Evolutionary conservation across 805 yeast species (phyloP), one percentile per base, ranked within the genome.

Genomic region (Schwanniomyces occidentalis): DNA sequence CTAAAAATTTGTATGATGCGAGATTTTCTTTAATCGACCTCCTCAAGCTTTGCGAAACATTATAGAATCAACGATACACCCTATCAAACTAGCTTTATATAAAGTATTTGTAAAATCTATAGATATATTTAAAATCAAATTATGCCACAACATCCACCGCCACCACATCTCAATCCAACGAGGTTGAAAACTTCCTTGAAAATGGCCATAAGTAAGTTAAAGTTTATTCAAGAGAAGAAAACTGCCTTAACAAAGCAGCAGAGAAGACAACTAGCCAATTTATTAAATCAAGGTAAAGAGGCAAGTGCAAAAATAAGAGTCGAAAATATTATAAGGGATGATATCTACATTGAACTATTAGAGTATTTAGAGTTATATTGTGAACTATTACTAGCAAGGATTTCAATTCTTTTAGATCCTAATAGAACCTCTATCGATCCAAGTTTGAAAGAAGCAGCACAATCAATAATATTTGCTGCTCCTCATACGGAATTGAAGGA

Each of bases 321-420:
- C 3, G 96, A 88, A 54, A 84, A 85, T 48, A 76, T 88, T 37
- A 85, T 89, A 20, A 72, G 90, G 22, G 91, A 86, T 46, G 96
- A 88, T 52, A 76, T 85, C 20, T 77, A 81, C 49, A 76, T 85
- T 15, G 96, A 88, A 60, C 64, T 88, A 16, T 63, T 88, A 34
- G 96, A 89, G 56, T 76, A 77, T 29, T 58, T 88, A 30, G 96
- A 89, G 58, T 63, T 89, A 13, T 86, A 86, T 54, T 82, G 95
- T 51, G 96, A 89, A 58, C 64, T 88, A 4, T 56, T 86, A 14
- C 70, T 84, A 30, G 95, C 96, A 0, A 68, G 96, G 38, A 74
- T 84, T 8, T 73, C 80, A 10, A 65, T 86, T 15, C 52, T 88
- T 17, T 74, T 74, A 16, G 76, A 68, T 29, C 52, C 58, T 9